These are phyloP conservation scores for Strobilomyces echinocephalus DNA, from an alignment of 768 basidiomycete genomes.

Conservation along the genomic window DNA sequence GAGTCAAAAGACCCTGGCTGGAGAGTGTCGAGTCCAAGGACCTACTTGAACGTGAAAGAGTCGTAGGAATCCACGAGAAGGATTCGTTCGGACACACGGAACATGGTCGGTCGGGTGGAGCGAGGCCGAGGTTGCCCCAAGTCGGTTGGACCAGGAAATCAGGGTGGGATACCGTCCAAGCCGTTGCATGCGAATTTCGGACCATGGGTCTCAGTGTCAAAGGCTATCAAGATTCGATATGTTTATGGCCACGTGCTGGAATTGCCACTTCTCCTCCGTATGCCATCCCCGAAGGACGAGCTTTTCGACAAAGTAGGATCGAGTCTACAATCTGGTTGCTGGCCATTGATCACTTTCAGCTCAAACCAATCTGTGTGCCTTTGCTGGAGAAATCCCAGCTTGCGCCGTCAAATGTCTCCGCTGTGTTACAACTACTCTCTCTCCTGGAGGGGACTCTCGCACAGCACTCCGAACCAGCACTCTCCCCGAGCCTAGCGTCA, in stretches of 20 bases:
- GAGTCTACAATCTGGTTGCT: background rate
- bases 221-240: background rate
- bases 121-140: too few relatives aligned
- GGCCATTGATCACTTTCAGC: conserved; percentile 19
- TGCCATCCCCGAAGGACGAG: conserved; percentile 17
- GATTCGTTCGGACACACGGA: background rate
- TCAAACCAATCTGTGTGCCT: conserved; percentile 78
- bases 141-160: too few relatives aligned
- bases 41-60: conserved; percentile 85
- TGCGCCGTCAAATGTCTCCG: conserved; percentile 47
- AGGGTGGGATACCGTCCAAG: too few relatives aligned
- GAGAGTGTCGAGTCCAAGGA: conserved; percentile 8
- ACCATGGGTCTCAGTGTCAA: background rate
- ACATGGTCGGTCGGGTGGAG: background rate
- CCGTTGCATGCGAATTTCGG: background rate
- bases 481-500: conserved; percentile 61
- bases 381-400: conserved; percentile 69
- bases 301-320: conserved; percentile 38
- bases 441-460: conserved; percentile 47
- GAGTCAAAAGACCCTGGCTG: background rate
- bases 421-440: conserved; percentile 48
- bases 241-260: too few relatives aligned
- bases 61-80: conserved; percentile 53
- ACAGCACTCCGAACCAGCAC: conserved; percentile 36
- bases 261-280: background rate